Conservation (phyloP, 768 basidiomycete species). For the Pleurotus pulmonarius region DNA sequence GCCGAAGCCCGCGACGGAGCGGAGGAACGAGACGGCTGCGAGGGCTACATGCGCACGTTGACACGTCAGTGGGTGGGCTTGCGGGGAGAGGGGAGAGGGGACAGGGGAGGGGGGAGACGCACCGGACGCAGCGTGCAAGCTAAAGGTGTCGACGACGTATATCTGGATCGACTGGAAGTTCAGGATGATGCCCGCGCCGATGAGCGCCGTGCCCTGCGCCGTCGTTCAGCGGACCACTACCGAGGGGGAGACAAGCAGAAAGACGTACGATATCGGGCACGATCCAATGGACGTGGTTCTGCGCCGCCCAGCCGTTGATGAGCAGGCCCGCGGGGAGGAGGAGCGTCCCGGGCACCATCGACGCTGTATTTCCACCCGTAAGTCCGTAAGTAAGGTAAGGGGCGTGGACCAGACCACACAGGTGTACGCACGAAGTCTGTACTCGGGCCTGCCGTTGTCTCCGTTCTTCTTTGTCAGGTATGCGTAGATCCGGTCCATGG, state of each 20-base stretch:
- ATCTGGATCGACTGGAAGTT: conserved; percentile 60
- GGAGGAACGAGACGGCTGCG: conserved; percentile 58
- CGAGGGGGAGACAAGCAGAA: neutral
- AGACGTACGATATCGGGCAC: conserved; percentile 56
- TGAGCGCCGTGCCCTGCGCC: conserved; percentile 48
- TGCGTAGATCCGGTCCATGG: conserved; percentile 51
- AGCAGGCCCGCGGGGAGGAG: conserved; percentile 65
- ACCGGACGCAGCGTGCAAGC: conserved; percentile 67
- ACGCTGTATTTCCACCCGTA: conserved; percentile 35
- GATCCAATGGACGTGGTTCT: conserved; percentile 62
- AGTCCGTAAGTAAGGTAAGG: too few relatives aligned
- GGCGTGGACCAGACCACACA: too few relatives aligned
- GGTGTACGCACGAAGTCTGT: conserved; percentile 37
- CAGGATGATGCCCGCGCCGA: conserved; percentile 58
- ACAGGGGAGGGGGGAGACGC: conserved; percentile 9
- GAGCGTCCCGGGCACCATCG: conserved; percentile 55
- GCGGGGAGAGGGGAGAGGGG: neutral
- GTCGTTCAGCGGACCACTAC: neutral
- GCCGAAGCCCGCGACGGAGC: conserved; percentile 65
- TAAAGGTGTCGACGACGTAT: conserved; percentile 65
- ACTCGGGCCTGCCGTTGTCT: conserved; percentile 44
- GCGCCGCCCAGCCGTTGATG: conserved; percentile 67
- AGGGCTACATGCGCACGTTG: conserved; percentile 39
- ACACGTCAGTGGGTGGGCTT: neutral
- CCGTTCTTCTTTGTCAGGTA: conserved; percentile 42